These are phyloP conservation scores for Diversispora eburnea DNA, from an alignment of 192 early-diverging fungal species.

Conservation along the genomic window DNA sequence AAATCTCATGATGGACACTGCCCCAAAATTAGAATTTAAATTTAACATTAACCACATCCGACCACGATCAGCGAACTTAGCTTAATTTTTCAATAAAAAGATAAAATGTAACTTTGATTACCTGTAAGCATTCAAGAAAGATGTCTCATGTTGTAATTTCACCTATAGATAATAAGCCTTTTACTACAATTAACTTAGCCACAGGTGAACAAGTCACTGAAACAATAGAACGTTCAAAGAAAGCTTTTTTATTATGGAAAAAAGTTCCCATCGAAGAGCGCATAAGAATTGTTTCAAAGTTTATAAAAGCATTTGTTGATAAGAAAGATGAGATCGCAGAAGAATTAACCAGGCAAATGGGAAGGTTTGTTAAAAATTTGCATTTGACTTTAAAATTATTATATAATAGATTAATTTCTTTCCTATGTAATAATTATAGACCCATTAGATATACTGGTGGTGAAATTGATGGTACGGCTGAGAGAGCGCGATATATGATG, in stretches of 20 bases:
- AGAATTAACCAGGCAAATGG: slow-evolving; percentile 65
- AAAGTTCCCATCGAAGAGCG: slow-evolving; percentile 50
- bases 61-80: no score
- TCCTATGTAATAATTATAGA: slow-evolving; percentile 26
- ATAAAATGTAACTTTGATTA: no score
- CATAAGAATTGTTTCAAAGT: slow-evolving; percentile 45
- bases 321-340: slow-evolving; percentile 54
- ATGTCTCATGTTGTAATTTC: slow-evolving; percentile 20
- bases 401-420: neutral
- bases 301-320: slow-evolving; percentile 53
- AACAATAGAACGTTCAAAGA: slow-evolving; percentile 39
- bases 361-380: slow-evolving; percentile 27
- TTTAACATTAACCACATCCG: no score
- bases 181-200: slow-evolving; percentile 33
- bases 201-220: slow-evolving; percentile 37
- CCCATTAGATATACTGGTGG: slow-evolving; percentile 59
- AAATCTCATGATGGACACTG: no score
- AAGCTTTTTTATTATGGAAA: slow-evolving; percentile 55
- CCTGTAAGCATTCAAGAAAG: no score
- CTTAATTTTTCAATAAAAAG: no score
- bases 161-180: slow-evolving; percentile 37
- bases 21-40: no score
- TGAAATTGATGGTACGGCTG: slow-evolving; percentile 70
- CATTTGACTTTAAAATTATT: neutral
- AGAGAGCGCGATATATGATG: slow-evolving; percentile 65